phyloP scores from a whole-genome alignment of 2,329 filamentous ascomycete genomes.

The Neofusicoccum cordaticola region DNA sequence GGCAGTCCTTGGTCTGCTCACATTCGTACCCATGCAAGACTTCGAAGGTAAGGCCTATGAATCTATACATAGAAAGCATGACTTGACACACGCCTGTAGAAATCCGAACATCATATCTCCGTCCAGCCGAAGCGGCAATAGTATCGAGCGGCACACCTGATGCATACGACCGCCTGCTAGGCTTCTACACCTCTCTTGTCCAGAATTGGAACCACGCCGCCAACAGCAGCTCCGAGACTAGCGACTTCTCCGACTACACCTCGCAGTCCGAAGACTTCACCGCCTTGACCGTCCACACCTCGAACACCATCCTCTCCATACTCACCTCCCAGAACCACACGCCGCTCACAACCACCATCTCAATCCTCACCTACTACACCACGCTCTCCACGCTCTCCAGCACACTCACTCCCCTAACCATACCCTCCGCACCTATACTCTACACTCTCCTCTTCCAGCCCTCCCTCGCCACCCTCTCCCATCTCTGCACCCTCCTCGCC shows the following conservation, averaged over 20 bases:
- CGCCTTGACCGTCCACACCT: constrained; percentile 30
- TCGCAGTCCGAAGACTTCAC: constrained; percentile 39
- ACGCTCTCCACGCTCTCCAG: constrained; percentile 41
- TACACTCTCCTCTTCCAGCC: constrained; percentile 69
- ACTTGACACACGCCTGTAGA: constrained; percentile 21
- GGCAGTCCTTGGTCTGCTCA: constrained; percentile 55
- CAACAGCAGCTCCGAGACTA: constrained; percentile 39
- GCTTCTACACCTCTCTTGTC: constrained; percentile 66
- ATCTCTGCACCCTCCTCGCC: constrained; percentile 67
- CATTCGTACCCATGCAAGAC: constrained; percentile 42
- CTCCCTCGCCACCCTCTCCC: constrained; percentile 63
- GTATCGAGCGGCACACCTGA: constrained; percentile 33
- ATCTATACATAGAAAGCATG: neutral
- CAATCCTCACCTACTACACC: constrained; percentile 67
- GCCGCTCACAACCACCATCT: constrained; percentile 32
- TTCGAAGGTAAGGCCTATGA: constrained; percentile 51
- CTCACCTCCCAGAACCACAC: constrained; percentile 26
- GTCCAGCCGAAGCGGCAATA: constrained; percentile 41
- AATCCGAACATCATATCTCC: constrained; percentile 38
- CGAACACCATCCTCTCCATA: constrained; percentile 30
- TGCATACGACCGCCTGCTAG: constrained; percentile 60
- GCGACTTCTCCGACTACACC: constrained; percentile 41
- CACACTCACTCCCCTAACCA: constrained; percentile 57
- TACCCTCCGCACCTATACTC: constrained; percentile 65
- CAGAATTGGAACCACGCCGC: constrained; percentile 35